Base-by-base conservation (phyloP, 2,329 filamentous ascomycete species). In the Leptographium procerum region DNA sequence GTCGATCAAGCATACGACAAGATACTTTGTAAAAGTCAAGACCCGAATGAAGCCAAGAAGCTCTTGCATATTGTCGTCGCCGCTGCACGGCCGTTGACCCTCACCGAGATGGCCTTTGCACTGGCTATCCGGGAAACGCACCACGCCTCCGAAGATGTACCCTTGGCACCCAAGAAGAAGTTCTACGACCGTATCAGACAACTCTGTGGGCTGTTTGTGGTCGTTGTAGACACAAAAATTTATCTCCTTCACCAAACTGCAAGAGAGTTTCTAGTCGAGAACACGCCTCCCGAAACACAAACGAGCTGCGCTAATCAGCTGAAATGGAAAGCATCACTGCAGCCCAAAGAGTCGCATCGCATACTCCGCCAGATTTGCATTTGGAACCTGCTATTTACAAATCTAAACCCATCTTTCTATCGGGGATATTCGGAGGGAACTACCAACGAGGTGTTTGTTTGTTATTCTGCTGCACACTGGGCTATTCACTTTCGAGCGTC, bases 181-280 rank as follows among this genome's bases (percentile, higher is more conserved):
- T 45, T 22, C 16, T 5, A n/a, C 19, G 16, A 1, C 4, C 4
- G 13, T 5, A 24, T 45, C n/a, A 51, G 47, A 60, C 2, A 50
- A 61, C 13, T 40, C 31, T 24, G 50, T 63, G 11, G 59, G 63
- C 13, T 57, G 67, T 70, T 13, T 75, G 71, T 58, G 71, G 69
- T 0, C 66, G 73, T 8, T 72, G 74, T 54, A 1, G 62, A 71
- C 50, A 61, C 57, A 4, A 67, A 60, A 55, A 61, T 75, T 5
- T 74, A 70, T 60, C 63, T 75, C 7, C 62, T 75, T 34, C 72
- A 74, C 36, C 70, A 75, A 60, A 74, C 72, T 1, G 72, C 70
- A 0, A 72, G 65, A 56, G 71, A 73, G 50, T 73, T 73, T 59
- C 58, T 74, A 36, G 55, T 70, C 4, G 22, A 19, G 2, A 11